phyloP scores from a whole-genome alignment of 2,329 filamentous ascomycete genomes.

The Pestalotiopsis sp. region DNA sequence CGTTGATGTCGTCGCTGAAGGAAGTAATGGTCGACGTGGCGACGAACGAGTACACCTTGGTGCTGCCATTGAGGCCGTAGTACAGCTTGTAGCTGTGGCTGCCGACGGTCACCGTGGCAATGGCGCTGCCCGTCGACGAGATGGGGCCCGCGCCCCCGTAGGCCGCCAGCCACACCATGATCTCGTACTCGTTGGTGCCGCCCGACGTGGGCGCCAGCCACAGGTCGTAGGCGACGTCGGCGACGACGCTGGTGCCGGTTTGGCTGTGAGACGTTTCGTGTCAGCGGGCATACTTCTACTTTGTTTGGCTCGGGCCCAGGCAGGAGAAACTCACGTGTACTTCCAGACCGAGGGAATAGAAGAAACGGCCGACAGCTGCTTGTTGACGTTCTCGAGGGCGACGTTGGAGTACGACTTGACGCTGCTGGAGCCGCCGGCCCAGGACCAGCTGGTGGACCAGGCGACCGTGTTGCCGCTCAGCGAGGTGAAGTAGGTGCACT shows the following conservation, averaged over 20 bases:
- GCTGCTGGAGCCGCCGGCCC: constrained; percentile 39
- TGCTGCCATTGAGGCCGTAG: constrained; percentile 56
- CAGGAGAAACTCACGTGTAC: constrained; percentile 44
- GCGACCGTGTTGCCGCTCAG: constrained; percentile 36
- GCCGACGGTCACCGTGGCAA: constrained; percentile 55
- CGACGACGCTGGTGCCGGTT: constrained; percentile 49
- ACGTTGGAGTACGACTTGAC: constrained; percentile 53
- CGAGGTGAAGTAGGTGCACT: constrained; percentile 44
- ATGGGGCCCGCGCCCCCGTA: constrained; percentile 30
- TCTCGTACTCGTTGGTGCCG: constrained; percentile 56
- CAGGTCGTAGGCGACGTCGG: constrained; percentile 63
- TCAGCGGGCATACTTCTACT: neutral
- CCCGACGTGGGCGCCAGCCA: constrained; percentile 53
- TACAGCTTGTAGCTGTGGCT: constrained; percentile 58
- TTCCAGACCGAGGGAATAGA: constrained; percentile 49
- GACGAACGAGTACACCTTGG: constrained; percentile 57
- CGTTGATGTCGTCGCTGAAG: constrained; percentile 60
- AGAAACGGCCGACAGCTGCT: constrained; percentile 37
- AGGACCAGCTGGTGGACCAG: constrained; percentile 48
- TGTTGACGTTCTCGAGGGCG: constrained; percentile 34
- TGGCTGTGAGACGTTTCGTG: constrained; percentile 38
- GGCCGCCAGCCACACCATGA: constrained; percentile 44
- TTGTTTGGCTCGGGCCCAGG: no score
- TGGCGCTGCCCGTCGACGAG: constrained; percentile 48
- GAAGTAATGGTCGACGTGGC: constrained; percentile 42